These are phyloP conservation scores for Cordyceps tenuipes DNA, from an alignment of 2,329 filamentous ascomycete species.

Conservation along the genomic window DNA sequence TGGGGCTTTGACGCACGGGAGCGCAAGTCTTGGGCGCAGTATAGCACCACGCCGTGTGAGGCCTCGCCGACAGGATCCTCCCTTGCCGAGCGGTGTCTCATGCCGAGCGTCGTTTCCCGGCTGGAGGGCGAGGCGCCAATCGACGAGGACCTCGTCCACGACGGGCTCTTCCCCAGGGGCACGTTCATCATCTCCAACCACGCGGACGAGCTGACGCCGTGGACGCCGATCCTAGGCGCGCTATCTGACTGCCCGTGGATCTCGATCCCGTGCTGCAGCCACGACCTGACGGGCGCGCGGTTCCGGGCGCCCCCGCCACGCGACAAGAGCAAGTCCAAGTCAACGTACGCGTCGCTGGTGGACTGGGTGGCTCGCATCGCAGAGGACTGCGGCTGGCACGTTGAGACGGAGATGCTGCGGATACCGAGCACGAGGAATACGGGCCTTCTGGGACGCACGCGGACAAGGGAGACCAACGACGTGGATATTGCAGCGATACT, in stretches of 20 bases:
- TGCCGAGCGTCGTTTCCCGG: constrained; percentile 34
- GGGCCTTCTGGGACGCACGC: constrained; percentile 62
- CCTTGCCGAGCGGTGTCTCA: constrained; percentile 39
- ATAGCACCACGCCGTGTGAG: constrained; percentile 33
- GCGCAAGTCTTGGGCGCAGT: constrained; percentile 77
- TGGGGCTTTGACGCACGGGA: constrained; percentile 88
- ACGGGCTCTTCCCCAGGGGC: constrained; percentile 59
- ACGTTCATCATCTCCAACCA: constrained; percentile 97
- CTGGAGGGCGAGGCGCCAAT: constrained; percentile 13
- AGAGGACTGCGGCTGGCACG: constrained; percentile 60
- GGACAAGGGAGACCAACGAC: constrained; percentile 20
- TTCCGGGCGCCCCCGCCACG: constrained; percentile 59
- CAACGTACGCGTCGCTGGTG: constrained; percentile 76
- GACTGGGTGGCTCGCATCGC: constrained; percentile 67
- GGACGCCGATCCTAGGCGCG: constrained; percentile 83
- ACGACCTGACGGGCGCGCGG: constrained; percentile 66
- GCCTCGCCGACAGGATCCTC: constrained; percentile 23
- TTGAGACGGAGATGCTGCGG: constrained; percentile 77
- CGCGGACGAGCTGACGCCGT: constrained; percentile 89
- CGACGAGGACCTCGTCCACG: constrained; percentile 28
- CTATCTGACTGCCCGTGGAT: constrained; percentile 74
- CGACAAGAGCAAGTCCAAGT: constrained; percentile 43
- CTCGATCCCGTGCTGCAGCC: constrained; percentile 91
- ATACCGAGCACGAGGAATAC: constrained; percentile 91
- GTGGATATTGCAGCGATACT: constrained; percentile 38